Evolutionary conservation across 148 eudicot species (phyloP).

Genomic region (Beta vulgaris): DNA sequence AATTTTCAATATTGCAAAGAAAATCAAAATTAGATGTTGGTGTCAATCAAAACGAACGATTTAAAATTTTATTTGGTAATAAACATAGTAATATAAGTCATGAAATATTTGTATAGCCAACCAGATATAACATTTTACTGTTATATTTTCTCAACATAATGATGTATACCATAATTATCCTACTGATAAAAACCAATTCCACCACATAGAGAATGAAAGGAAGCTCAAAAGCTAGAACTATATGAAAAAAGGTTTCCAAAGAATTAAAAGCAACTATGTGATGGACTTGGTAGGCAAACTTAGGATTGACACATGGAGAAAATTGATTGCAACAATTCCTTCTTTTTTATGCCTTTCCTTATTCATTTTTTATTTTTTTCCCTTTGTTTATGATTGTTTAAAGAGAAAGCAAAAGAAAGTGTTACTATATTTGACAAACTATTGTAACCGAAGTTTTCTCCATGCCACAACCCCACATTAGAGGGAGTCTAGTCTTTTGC

Average conservation of each 20-base stretch:
- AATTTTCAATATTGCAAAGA: too few relatives aligned
- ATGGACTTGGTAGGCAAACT: constrained; percentile 3
- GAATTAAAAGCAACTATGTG: constrained; percentile 3
- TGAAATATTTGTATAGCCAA: too few relatives aligned
- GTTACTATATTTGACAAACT: constrained; percentile 14
- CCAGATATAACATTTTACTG: too few relatives aligned
- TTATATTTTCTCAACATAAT: too few relatives aligned
- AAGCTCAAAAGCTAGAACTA: not conserved
- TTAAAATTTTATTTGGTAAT: too few relatives aligned
- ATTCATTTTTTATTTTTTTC: not conserved
- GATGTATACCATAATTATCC: not conserved
- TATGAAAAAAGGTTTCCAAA: constrained; percentile 4
- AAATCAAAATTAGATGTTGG: too few relatives aligned
- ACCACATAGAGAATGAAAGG: not conserved
- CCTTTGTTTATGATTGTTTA: not conserved
- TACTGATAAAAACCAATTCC: not conserved
- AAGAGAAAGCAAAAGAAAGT: not conserved
- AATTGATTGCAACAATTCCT: constrained; percentile 7
- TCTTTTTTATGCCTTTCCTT: constrained; percentile 2
- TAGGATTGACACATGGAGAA: constrained; percentile 19
- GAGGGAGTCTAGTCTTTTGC: constrained; percentile 21
- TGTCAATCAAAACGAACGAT: too few relatives aligned
- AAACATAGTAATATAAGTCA: too few relatives aligned
- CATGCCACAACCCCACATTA: constrained; percentile 32
- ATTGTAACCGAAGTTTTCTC: constrained; percentile 41